phyloP scores from a whole-genome alignment of 2,329 filamentous ascomycete genomes.

The Aschersonia sp. region DNA sequence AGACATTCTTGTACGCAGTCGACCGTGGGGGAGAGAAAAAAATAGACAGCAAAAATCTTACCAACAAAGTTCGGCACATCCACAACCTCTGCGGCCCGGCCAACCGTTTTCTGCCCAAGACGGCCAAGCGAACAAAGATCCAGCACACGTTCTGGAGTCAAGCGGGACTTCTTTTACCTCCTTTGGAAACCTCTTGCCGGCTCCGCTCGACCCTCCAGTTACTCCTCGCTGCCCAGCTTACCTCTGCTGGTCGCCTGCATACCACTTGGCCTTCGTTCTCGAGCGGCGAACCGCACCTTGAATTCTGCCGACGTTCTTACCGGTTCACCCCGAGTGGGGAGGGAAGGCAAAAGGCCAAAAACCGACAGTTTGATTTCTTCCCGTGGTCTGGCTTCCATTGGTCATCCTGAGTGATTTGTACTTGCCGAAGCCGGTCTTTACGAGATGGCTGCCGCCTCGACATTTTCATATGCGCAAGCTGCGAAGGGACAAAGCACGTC shows the following conservation, averaged over 20 bases:
- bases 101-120: neutral
- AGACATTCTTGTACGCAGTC: too few species aligned
- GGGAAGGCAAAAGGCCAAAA: slow-evolving; percentile 4
- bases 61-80: neutral
- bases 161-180: too few species aligned
- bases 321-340: slow-evolving; percentile 8
- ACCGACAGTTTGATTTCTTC: slow-evolving; percentile 2
- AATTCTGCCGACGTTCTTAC: slow-evolving; percentile 1
- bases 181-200: too few species aligned
- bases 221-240: too few species aligned
- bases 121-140: too few species aligned
- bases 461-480: slow-evolving; percentile 91
- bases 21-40: neutral
- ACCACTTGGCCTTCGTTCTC: too few species aligned
- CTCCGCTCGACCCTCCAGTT: too few species aligned
- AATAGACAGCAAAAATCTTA: neutral
- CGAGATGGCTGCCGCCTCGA: slow-evolving; percentile 39
- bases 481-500: slow-evolving; percentile 58
- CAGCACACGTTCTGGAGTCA: too few species aligned
- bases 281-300: too few species aligned
- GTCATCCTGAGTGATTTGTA: slow-evolving; percentile 6
- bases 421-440: slow-evolving; percentile 13
- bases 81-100: neutral
- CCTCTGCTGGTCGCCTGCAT: too few species aligned
- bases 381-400: neutral